Base-by-base conservation (phyloP, 75 land plant species). In the Ceratopteris richardii region DNA sequence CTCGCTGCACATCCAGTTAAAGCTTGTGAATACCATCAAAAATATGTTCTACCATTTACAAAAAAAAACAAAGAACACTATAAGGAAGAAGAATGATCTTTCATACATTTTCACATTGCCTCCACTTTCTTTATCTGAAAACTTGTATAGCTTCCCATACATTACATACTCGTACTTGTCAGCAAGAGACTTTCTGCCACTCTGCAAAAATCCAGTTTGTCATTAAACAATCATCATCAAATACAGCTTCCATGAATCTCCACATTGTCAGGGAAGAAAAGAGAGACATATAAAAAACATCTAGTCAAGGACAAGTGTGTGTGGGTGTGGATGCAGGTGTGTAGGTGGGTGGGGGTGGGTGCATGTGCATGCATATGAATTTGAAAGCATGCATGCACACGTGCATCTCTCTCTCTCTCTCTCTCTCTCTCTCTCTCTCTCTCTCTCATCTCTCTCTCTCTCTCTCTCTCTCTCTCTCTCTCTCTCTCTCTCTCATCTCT, bases 81-180 rank as follows among this genome's bases (percentile, higher is more conserved):
- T n/a, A n/a, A n/a, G n/a, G n/a, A n/a, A n/a, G n/a, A n/a, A n/a
- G n/a, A n/a, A n/a, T n/a, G 3, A 33, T 3, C 37, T 9, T 33
- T 33, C 37, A 50, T 85, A 85, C 84, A 74, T 79, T 78, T 86
- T 89, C 3, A 72, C 67, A 42, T 64, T 60, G 26, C 64, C 55
- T 12, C 72, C 77, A 40, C 67, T 51, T 16, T 74, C 80, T 20
- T 71, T 70, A 37, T 93, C 98, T 30, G 82, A 58, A 20, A 91
- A 66, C 56, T 75, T 85, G 68, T 78, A 93, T 24, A 89, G 73
- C 67, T 85, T 89, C 43, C 98, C 98, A 69, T 88, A 88, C 95
- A 93, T 88, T 14, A 89, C 82, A 61, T 89, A 93, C 53, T 93
- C 98, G 62, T 66, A 93, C 44, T 80, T 83, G 69, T 93, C 98